Base-by-base conservation (phyloP, 2,329 filamentous ascomycete species). In the Bimuria novae-zelandiae region DNA sequence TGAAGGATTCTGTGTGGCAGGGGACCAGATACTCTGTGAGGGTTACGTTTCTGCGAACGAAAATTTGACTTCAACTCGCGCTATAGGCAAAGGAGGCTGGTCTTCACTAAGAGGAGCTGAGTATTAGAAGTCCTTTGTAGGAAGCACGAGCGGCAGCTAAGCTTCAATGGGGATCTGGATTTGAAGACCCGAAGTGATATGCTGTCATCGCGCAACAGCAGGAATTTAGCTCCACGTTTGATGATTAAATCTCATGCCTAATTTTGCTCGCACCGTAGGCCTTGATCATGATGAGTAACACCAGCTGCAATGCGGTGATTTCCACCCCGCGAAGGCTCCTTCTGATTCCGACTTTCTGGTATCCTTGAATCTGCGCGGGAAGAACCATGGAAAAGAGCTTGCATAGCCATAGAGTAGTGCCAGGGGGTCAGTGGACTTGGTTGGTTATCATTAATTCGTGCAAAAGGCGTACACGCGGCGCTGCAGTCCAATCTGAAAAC, bases 21-120 rank as follows among this genome's bases (percentile, higher is more conserved):
- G 45, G 53, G 53, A 55, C 56, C n/a, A 36, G 44, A 12, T 32
- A 45, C n/a, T n/a, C n/a, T n/a, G 40, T 46, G 22, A 27, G 51
- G 35, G 49, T 57, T 42, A 56, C 49, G 49, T 57, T 57, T 52
- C n/a, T 41, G 46, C 44, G 41, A 23, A 47, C 40, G 50, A 57
- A 43, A 23, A 32, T 44, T 32, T 53, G 29, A 57, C 51, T 49
- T n/a, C n/a, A n/a, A n/a, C n/a, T n/a, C n/a, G n/a, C n/a, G n/a
- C n/a, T n/a, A n/a, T n/a, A n/a, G n/a, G n/a, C n/a, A n/a, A n/a
- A n/a, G n/a, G n/a, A n/a, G n/a, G n/a, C n/a, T n/a, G n/a, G n/a
- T n/a, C n/a, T n/a, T n/a, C n/a, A n/a, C n/a, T n/a, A n/a, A n/a
- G n/a, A n/a, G n/a, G n/a, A n/a, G n/a, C n/a, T n/a, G n/a, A n/a